Evolutionary conservation across 805 yeast genomes (phyloP).

Genomic region (Candida germanica): DNA sequence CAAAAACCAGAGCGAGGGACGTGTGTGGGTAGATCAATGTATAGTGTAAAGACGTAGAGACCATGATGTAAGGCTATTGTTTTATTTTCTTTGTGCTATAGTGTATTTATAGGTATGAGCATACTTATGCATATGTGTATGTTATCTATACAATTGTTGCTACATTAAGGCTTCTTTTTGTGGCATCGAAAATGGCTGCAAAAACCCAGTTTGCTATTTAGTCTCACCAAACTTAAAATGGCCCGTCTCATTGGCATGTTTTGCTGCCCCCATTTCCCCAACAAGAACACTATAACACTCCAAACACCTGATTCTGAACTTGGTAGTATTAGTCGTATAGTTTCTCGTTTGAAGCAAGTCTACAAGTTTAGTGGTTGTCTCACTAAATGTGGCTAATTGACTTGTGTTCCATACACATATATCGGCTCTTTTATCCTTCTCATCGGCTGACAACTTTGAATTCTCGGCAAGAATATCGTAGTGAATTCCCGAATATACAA

Average conservation of each 20-base stretch:
- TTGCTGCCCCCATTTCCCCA: constrained; percentile 64
- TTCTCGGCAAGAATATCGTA: constrained; percentile 51
- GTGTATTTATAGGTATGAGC: too few relatives aligned
- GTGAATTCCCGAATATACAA: constrained; percentile 70
- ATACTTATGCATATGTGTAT: too few relatives aligned
- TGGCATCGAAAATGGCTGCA: too few relatives aligned
- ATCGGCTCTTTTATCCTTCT: constrained; percentile 29
- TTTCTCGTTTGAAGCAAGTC: constrained; percentile 46
- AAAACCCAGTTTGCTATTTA: too few relatives aligned
- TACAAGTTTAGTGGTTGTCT: constrained; percentile 34
- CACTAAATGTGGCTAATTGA: constrained; percentile 25
- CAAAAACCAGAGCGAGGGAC: too few relatives aligned
- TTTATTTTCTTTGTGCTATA: too few relatives aligned
- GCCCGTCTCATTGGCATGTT: constrained; percentile 61
- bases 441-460: constrained; percentile 13
- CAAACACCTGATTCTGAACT: constrained; percentile 55
- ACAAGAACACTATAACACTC: constrained; percentile 48
- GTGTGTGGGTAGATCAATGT: too few relatives aligned
- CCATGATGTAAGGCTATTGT: not conserved
- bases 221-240: constrained; percentile 66
- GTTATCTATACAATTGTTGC: too few relatives aligned
- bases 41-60: too few relatives aligned
- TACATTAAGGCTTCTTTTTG: too few relatives aligned
- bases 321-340: constrained; percentile 63
- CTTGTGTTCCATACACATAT: constrained; percentile 39